These are phyloP conservation scores for Quillaja saponaria DNA, from an alignment of 306 rosid species.

Conservation along the genomic window DNA sequence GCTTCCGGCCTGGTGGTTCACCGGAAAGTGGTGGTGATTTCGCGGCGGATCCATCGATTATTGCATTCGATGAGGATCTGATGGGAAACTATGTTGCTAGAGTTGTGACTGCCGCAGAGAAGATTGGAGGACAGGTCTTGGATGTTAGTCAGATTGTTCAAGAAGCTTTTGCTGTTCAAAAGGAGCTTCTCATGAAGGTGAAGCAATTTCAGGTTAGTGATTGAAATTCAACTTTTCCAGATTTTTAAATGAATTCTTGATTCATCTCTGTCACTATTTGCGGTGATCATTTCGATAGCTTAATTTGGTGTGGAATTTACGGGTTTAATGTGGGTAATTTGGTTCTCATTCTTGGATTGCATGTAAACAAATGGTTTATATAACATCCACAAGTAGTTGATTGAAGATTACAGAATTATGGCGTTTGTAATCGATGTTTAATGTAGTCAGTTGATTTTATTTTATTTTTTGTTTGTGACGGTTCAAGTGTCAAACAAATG, in stretches of 20 bases:
- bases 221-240: not conserved
- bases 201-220: conserved; percentile 69
- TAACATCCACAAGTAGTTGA: too few species aligned
- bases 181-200: conserved; percentile 63
- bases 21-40: conserved; percentile 26
- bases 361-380: not conserved
- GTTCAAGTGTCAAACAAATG: too few species aligned
- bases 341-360: not conserved
- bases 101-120: conserved; percentile 66
- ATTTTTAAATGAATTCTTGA: not conserved
- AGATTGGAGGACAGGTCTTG: conserved; percentile 76
- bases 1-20: conserved; percentile 28
- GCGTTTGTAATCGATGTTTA: too few species aligned
- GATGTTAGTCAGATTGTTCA: conserved; percentile 49
- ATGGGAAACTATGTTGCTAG: conserved; percentile 49
- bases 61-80: conserved; percentile 70
- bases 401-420: too few species aligned
- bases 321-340: not conserved
- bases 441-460: too few species aligned
- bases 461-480: too few species aligned
- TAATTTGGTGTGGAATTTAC: not conserved
- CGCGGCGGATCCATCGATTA: conserved; percentile 57
- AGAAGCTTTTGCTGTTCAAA: conserved; percentile 73
- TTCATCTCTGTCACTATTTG: not conserved
- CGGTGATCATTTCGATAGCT: not conserved